These are phyloP conservation scores for Halenospora varia DNA, from an alignment of 495 filamentous ascomycete species.

Conservation along the genomic window DNA sequence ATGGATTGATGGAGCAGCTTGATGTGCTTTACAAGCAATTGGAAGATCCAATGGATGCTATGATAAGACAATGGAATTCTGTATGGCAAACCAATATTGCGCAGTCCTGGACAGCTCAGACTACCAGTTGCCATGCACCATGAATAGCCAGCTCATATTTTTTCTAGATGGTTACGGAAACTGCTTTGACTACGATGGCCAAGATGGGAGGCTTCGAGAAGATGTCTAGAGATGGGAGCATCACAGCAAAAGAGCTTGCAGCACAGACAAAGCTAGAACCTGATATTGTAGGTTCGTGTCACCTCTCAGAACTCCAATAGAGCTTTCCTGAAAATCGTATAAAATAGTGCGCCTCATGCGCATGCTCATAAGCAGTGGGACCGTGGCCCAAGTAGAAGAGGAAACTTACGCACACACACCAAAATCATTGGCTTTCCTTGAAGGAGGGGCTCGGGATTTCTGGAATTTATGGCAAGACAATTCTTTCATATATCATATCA, in stretches of 20 bases:
- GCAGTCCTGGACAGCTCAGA: no score
- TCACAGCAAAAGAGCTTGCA: conserved; percentile 7
- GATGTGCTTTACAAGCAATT: conserved; percentile 16
- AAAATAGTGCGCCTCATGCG: conserved; percentile 10
- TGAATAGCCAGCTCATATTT: not conserved
- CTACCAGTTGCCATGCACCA: no score
- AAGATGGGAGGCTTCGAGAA: conserved; percentile 13
- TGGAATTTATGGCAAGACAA: conserved; percentile 9
- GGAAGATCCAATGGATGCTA: conserved; percentile 24
- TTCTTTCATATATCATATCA: no score
- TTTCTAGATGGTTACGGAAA: conserved; percentile 5
- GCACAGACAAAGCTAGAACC: not conserved
- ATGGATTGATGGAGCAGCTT: conserved; percentile 18
- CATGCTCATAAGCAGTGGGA: conserved; percentile 2
- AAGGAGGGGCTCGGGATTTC: not conserved
- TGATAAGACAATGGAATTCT: conserved; percentile 19
- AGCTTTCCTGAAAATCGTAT: not conserved
- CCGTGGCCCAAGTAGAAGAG: not conserved
- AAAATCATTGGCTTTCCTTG: conserved; percentile 9
- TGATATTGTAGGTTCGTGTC: not conserved
- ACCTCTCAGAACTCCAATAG: not conserved
- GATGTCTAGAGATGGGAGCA: conserved; percentile 7
- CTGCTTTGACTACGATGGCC: conserved; percentile 11
- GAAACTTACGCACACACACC: conserved; percentile 13
- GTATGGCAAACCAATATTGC: conserved; percentile 4